Evolutionary conservation across 768 basidiomycete genomes (phyloP).

Genomic region (Boletus rubescentipes): DNA sequence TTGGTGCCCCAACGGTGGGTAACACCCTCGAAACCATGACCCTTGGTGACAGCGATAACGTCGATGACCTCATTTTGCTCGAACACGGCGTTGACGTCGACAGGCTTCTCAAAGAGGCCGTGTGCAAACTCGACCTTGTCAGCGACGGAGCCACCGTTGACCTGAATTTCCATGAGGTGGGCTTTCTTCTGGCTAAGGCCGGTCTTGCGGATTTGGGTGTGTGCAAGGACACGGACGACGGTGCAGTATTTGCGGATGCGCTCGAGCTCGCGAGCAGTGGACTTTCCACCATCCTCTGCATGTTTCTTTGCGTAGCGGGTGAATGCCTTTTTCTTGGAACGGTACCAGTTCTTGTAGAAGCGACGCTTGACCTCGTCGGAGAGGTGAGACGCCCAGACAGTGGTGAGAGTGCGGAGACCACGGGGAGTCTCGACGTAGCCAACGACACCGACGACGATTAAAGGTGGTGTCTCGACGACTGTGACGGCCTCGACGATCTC

Average conservation of each 20-base stretch:
- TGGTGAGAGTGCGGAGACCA: constrained; percentile 97
- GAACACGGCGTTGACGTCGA: constrained; percentile 83
- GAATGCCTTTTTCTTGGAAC: constrained; percentile 99
- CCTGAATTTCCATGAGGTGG: constrained; percentile 99
- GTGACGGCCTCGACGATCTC: constrained; percentile 99
- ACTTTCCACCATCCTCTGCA: constrained; percentile 91
- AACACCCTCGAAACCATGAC: constrained; percentile 99
- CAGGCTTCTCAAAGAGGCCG: constrained; percentile 93
- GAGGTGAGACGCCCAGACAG: constrained; percentile 97
- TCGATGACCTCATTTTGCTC: constrained; percentile 98
- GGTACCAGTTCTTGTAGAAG: constrained; percentile 99
- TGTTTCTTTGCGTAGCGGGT: constrained; percentile 99
- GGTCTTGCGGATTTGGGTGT: constrained; percentile 98
- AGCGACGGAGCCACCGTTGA: constrained; percentile 93
- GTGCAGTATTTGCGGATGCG: constrained; percentile 99
- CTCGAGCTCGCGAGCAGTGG: constrained; percentile 92
- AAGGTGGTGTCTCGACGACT: constrained; percentile 93
- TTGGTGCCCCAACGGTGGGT: constrained; percentile 99
- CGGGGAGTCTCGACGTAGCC: constrained; percentile 99
- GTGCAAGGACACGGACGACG: constrained; percentile 97
- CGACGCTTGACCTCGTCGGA: constrained; percentile 98
- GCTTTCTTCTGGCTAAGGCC: constrained; percentile 99
- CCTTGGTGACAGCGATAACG: constrained; percentile 97
- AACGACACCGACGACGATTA: constrained; percentile 96
- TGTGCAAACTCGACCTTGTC: constrained; percentile 98